Base-by-base conservation (phyloP, 768 basidiomycete species). In the Chiua virens region DNA sequence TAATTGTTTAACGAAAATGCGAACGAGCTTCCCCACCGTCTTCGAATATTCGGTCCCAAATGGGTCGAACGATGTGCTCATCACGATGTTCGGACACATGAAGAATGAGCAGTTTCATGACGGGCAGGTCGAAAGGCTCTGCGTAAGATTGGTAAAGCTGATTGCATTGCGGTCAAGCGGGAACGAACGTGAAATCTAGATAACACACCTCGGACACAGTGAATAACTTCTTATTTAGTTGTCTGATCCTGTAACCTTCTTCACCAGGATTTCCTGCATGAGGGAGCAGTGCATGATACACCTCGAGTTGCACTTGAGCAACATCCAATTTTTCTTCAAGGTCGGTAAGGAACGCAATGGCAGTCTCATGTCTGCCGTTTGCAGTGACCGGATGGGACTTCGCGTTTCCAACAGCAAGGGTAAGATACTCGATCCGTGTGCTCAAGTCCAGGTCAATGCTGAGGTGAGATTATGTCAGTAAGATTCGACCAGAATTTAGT, bases 271-370 rank as follows among this genome's bases (percentile, higher is more conserved):
- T 81, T 53, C 78, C 73, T 25, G 81, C 71, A 54, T 83, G 85
- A 17, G 85, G 82, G 8, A 75, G 65, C 15, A 92, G 75, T 11
- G 75, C 73, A 56, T 89, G 80, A 61, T 84, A 89, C 42, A 97
- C 80, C 68, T 98, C 96, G n/a, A 95, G 73, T 64, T 99, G 97
- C 9, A 98, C 92, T 71, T 96, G 89, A 7, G 94, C 91, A 22
- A 99, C 97, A 39, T 99, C 97, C 13, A 98, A 80, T 65, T 94
- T 93, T 70, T 99, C 97, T 73, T 98, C 95, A 18, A 97, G 76
- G 58, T 91, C 88, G 0, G 88, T 92, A n/a, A 96, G 79, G 75
- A 98, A 97, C 44, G 91, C 87, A 44, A 98, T 92, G n/a, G 92
- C 91, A 27, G 86, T 87, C 66, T 94, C 90, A 58, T 93, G 88